Evolutionary conservation across 352 stramenopile species (phyloP), one percentile per base, ranked within the genome.

Genomic region (Aphanomyces cochlioides): DNA sequence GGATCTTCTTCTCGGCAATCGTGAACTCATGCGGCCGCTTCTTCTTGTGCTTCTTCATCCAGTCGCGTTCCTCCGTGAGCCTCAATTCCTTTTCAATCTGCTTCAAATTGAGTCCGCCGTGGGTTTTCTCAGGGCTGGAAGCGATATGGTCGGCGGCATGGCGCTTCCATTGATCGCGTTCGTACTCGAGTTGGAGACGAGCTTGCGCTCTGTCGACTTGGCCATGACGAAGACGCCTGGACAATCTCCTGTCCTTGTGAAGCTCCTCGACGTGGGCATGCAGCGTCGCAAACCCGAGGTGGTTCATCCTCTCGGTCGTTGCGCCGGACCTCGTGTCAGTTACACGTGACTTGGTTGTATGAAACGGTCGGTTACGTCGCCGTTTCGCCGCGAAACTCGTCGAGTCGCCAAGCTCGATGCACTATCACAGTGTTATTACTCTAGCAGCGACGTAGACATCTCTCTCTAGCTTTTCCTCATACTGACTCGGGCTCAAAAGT

Each of bases 21-120:
- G 83, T 87, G 67, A 90, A 92, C 75, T 88, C 81, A 56, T 88
- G 89, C 6, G 73, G 71, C 15, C 76, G 74, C 53, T 79, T 74
- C 69, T 90, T 90, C 67, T 81, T 82, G 66, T 81, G 80, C 40
- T 88, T 87, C 8, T 79, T 80, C 28, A 92, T 74, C 85, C 85
- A 90, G 21, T 69, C 73, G 53, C 89, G 88, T 76, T 90, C 82
- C 45, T 90, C 77, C n/a, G 81, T 77, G 12, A 79, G 77, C 28
- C 78, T 73, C 67, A 89, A 66, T 38, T 89, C 80, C 58, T 90
- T 78, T 47, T 82, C 57, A 5, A 72, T 19, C 38, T 58, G 40
- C 58, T 67, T 56, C 40, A 56, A 45, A 7, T 28, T 70, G 7
- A 45, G 43, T 40, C 39, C 57, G 1, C 13, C 57, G 19, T 50